Conservation (phyloP, 2,329 filamentous ascomycete species). For the Apiospora aurea region DNA sequence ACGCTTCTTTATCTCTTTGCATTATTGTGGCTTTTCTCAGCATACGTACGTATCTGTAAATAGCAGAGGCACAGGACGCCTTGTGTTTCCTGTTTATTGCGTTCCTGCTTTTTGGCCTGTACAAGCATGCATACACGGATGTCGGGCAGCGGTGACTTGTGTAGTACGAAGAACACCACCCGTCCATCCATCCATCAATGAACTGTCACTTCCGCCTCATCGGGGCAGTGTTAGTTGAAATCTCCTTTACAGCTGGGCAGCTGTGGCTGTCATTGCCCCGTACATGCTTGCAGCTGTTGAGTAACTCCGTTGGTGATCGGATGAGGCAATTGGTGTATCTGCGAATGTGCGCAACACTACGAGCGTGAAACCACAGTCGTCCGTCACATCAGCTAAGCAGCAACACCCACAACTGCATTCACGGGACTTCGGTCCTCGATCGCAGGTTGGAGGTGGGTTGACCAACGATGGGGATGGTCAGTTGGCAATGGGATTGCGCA, state of each 20-base stretch:
- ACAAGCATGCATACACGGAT: background rate
- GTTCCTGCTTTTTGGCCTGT: background rate
- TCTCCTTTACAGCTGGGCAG: background rate
- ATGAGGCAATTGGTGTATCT: too few relatives aligned
- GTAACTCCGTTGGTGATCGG: background rate
- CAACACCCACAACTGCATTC: background rate
- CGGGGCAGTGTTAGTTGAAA: background rate
- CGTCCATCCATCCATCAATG: background rate
- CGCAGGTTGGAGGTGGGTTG: background rate
- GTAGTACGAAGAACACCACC: background rate
- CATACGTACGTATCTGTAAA: background rate
- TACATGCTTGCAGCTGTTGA: background rate
- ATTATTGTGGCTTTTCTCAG: background rate
- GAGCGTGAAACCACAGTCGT: too few relatives aligned
- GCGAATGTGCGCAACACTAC: too few relatives aligned
- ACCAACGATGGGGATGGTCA: background rate
- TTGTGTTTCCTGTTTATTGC: background rate
- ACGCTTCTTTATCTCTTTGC: background rate
- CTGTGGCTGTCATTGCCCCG: background rate
- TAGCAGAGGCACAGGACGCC: background rate
- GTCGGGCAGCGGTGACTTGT: background rate
- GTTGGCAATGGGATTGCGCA: background rate
- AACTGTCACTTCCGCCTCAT: background rate
- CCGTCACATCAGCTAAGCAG: background rate
- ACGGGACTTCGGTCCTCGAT: background rate